Base-by-base conservation (phyloP, 2,329 filamentous ascomycete genomes). In the Fusarium mexicanum region DNA sequence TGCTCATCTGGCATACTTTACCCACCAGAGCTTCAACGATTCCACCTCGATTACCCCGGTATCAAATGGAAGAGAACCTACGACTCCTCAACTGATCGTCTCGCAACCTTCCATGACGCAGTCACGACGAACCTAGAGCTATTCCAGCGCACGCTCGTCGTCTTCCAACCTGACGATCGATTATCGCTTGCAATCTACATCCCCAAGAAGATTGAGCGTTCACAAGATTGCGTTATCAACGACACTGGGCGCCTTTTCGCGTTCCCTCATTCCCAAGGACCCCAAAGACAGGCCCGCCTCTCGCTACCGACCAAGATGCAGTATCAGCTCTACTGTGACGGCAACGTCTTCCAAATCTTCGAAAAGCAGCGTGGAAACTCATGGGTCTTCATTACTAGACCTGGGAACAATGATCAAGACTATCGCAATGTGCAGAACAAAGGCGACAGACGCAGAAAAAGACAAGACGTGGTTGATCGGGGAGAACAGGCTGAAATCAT, bases 61-160 rank as follows among this genome's bases (percentile, higher is more conserved):
- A 48, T 66, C 1, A 55, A 37, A 1, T 66, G 63, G 63, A 66
- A 64, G 24, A 24, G 47, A 22, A 55, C 41, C 0, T 66, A 55
- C 2, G 63, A 64, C 47, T 64, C 63, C 0, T 41, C 41, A 0
- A 17, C 18, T 1, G 63, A 66, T 8, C 60, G 63, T 0, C 40
- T 66, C 2, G 60, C 41, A 10, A 65, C 63, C 1, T 57, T 66
- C 12, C 60, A 64, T 5, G 60, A 66, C 6, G 48, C 64, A 9
- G 14, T 64, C 2, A 2, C 24, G 0, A 66, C 48, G 1, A 57
- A 48, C 14, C 1, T 64, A 1, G 60, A 57, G 5, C 10, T 66
- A 2, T 66, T 66, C 13, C 60, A 66, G 12, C 60, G 48, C 4
- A 66, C 60, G 13, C 20, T 64, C 1, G 48, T 64, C 2, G 41